Percentiles rank a stretch among this genome's conserved stretches.
phyloP scores from a whole-genome alignment of 208 protist genomes.

The Trypanosoma cruzi region DNA sequence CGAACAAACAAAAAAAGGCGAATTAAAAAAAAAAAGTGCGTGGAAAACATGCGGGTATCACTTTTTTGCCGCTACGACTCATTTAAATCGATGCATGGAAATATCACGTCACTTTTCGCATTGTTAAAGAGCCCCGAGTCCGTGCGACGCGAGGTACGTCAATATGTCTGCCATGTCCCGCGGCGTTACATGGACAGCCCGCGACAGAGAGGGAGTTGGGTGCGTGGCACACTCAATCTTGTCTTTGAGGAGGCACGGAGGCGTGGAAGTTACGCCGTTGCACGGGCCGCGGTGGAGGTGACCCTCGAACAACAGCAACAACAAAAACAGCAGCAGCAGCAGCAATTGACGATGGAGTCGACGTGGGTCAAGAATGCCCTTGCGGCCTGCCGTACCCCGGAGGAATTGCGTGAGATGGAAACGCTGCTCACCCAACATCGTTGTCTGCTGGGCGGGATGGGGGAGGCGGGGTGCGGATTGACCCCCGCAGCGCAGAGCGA shows the following conservation, averaged over 20 bases:
- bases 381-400: constrained; percentile 41
- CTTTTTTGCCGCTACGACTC: constrained; percentile 42
- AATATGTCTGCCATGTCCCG: constrained; percentile 33
- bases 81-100: constrained; percentile 45
- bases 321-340: too few relatives aligned
- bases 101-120: constrained; percentile 49
- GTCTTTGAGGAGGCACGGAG: constrained; percentile 68
- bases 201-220: constrained; percentile 50
- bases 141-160: constrained; percentile 34
- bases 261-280: constrained; percentile 43
- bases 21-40: too few relatives aligned
- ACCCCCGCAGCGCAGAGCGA: background rate
- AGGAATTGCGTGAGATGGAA: constrained; percentile 54
- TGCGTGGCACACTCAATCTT: constrained; percentile 51
- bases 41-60: constrained; percentile 9
- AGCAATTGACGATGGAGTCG: constrained; percentile 41
- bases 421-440: background rate
- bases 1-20: constrained; percentile 1
- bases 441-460: background rate
- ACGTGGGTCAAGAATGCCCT: constrained; percentile 74
- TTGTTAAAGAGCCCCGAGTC: constrained; percentile 39
- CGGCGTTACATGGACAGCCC: constrained; percentile 19
- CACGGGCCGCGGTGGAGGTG: constrained; percentile 45
- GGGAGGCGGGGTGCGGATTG: constrained; percentile 1
- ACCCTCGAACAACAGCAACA: constrained; percentile 35